phyloP scores from a whole-genome alignment of 2,329 filamentous ascomycete genomes.

The Penicillium sp. region DNA sequence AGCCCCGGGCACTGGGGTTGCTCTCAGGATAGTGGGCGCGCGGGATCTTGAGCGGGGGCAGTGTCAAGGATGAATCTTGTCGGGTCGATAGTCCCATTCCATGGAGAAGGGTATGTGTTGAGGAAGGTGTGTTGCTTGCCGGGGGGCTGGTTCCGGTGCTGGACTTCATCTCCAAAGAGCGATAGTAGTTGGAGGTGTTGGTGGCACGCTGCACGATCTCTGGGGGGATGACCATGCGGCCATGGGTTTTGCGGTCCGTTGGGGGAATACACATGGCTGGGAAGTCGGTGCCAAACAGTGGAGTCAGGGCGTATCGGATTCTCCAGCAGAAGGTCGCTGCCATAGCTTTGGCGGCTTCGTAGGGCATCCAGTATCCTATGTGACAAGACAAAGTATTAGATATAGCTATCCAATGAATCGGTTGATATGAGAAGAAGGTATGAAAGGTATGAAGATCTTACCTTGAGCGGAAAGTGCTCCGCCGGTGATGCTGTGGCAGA shows the following conservation, averaged over 20 bases:
- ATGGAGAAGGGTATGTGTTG: constrained; percentile 18
- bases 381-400: neutral
- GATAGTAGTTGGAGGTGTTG: constrained; percentile 31
- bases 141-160: neutral
- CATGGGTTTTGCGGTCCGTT: constrained; percentile 59
- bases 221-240: constrained; percentile 64
- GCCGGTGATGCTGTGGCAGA: constrained; percentile 91
- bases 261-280: constrained; percentile 67
- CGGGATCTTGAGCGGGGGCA: constrained; percentile 15
- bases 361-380: constrained; percentile 95
- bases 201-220: constrained; percentile 55
- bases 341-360: constrained; percentile 76
- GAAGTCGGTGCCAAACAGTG: constrained; percentile 84
- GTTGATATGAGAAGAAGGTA: constrained; percentile 7
- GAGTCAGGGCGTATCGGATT: constrained; percentile 82
- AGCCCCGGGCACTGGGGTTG: constrained; percentile 42
- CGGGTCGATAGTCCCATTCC: neutral
- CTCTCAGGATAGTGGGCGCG: constrained; percentile 28
- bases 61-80: neutral
- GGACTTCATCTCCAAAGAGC: constrained; percentile 28
- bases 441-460: constrained; percentile 39
- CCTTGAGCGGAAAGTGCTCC: constrained; percentile 88
- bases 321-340: constrained; percentile 85
- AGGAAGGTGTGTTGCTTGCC: constrained; percentile 5
- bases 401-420: neutral